Evolutionary conservation across 1,284 basidiomycete species (phyloP), one percentile per base, ranked within the genome.

Genomic region (Jaminaea rosea): DNA sequence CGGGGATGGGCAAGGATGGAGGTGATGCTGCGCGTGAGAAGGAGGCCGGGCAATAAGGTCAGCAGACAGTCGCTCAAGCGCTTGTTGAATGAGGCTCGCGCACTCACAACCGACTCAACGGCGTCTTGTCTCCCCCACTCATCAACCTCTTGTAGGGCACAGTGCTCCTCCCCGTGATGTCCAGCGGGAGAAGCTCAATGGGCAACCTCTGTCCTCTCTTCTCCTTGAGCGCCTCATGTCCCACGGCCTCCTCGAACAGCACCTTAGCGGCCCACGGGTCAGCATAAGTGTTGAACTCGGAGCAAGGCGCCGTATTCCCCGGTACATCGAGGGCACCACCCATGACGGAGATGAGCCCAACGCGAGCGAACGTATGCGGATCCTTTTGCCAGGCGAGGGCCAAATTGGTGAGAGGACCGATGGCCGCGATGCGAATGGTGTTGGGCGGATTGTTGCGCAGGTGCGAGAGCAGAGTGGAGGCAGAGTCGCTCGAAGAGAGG

Each of bases 271-370:
- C 88, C 66, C 80, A 88, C 1, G 92, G 89, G 68, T 96, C 92
- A 2, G 91, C 90, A 61, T 86, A 94, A 69, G 87, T 90, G 77
- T 96, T 96, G 80, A 80, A 96, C 83, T 89, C 67, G 9, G 58
- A 55, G 9, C 48, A 49, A 2, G 68, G 62, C 10, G 59, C 49
- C 23, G 85, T 88, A 69, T 97, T 97, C 2, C 92, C 92, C 0
- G 91, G 89, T 17, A 88, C 87, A 61, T 96, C 90, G 26, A 97
- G 76, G 1, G 88, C 84, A n/a, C 91, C 92, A n/a, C 92, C 93
- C 91, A 97, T 97, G 71, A 84, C 84, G 17, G 92, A 78, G 24
- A 97, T 79, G 11, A 83, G 80, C 28, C 81, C 81, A 1, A 84
- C 70, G 26, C 78, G 78, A 15, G 84, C 74, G 51, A 80, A 79